A percentile compares a stretch with the other conserved stretches of the same genome.
Evolutionary conservation across 176 grass and related monocot genomes (phyloP).

Genomic region (Ensete glaucum): DNA sequence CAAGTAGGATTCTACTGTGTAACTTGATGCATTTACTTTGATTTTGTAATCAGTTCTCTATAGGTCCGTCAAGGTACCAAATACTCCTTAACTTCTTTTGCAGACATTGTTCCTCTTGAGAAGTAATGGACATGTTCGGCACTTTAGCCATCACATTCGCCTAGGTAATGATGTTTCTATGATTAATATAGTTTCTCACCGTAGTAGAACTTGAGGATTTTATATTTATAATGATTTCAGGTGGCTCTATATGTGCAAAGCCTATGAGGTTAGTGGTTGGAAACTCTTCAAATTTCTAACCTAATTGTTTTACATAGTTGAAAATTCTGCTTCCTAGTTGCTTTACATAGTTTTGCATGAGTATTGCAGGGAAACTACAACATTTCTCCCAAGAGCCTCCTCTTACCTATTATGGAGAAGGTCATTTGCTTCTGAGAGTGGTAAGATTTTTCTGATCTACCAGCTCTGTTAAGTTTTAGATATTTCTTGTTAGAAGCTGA

Average conservation of each 20-base stretch:
- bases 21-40: neutral
- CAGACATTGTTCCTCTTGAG: slow-evolving; percentile 54
- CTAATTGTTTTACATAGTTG: neutral
- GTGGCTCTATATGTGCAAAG: slow-evolving; percentile 23
- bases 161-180: slow-evolving; percentile 38
- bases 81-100: neutral
- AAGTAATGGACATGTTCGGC: slow-evolving; percentile 49
- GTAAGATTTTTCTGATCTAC: slow-evolving; percentile 26
- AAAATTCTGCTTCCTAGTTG: neutral
- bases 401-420: slow-evolving; percentile 74
- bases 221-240: slow-evolving; percentile 18
- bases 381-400: slow-evolving; percentile 47
- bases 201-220: slow-evolving; percentile 15
- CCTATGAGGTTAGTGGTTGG: slow-evolving; percentile 31
- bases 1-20: too few species aligned
- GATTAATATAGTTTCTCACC: slow-evolving; percentile 10
- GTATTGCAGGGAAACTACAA: slow-evolving; percentile 24
- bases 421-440: slow-evolving; percentile 71
- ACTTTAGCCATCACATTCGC: slow-evolving; percentile 62
- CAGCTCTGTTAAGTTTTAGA: slow-evolving; percentile 6
- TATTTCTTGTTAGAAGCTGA: neutral
- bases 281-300: neutral
- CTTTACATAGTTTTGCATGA: neutral
- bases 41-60: neutral
- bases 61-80: neutral